phyloP scores from a whole-genome alignment of 306 rosid species.

The Gillenia trifoliata region DNA sequence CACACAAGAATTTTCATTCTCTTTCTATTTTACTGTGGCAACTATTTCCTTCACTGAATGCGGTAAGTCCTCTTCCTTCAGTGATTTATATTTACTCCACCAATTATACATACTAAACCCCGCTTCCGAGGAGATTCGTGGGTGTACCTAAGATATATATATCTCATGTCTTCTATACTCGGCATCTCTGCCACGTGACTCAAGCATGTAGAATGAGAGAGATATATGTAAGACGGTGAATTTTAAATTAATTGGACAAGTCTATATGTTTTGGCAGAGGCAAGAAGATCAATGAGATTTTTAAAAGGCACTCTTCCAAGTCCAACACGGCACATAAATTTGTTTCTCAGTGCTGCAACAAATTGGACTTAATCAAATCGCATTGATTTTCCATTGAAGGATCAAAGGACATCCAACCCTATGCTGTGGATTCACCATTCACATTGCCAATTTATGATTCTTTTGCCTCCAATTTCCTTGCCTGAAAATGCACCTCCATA shows the following conservation, averaged over 20 bases:
- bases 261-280: conserved; percentile 36
- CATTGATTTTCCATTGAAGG: conserved; percentile 36
- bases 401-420: conserved; percentile 43
- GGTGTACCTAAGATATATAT: too few relatives aligned
- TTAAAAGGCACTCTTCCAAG: conserved; percentile 10
- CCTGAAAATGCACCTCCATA: conserved; percentile 55
- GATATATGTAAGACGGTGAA: background rate
- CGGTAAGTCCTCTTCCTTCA: conserved; percentile 41
- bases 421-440: conserved; percentile 61
- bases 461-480: conserved; percentile 48
- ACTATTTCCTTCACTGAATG: conserved; percentile 50
- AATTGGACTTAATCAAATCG: conserved; percentile 46
- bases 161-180: too few relatives aligned
- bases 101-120: too few relatives aligned
- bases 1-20: conserved; percentile 27
- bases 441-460: conserved; percentile 81
- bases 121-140: too few relatives aligned
- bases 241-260: background rate
- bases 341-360: conserved; percentile 33
- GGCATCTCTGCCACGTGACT: background rate
- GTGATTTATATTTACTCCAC: background rate
- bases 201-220: background rate
- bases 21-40: conserved; percentile 32
- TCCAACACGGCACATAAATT: conserved; percentile 33
- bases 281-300: conserved; percentile 41